These are phyloP conservation scores for Leishmania major DNA, from an alignment of 208 protist genomes.

Conservation along the genomic window DNA sequence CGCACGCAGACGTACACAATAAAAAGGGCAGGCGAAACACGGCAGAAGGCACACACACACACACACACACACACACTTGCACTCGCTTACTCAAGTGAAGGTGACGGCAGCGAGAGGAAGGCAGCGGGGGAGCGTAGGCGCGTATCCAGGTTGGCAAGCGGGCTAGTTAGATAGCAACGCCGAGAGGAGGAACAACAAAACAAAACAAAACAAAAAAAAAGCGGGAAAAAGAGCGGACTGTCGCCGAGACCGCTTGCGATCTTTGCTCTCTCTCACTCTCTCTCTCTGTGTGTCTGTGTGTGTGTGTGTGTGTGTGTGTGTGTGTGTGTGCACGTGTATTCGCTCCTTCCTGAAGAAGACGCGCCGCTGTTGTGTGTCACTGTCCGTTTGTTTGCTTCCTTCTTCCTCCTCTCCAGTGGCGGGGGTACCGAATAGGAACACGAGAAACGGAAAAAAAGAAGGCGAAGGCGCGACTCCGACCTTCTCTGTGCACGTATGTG, in stretches of 20 bases:
- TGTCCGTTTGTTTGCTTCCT: no score
- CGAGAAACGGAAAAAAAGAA: background rate
- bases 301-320: background rate
- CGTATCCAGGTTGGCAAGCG: background rate
- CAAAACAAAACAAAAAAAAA: no score
- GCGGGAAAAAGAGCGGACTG: background rate
- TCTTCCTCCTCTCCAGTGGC: background rate
- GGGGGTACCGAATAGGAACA: background rate
- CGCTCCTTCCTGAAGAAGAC: background rate
- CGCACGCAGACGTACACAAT: background rate
- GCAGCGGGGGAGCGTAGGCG: background rate
- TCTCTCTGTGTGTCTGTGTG: no score
- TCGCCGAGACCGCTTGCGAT: no score
- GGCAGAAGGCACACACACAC: background rate
- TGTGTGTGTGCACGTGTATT: background rate
- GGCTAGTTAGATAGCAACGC: background rate
- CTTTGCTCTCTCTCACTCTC: no score
- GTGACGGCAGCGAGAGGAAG: background rate
- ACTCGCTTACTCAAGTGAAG: background rate
- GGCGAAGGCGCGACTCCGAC: background rate
- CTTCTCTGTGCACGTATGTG: background rate
- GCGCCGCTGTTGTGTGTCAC: background rate
- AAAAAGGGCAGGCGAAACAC: background rate
- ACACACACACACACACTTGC: background rate
- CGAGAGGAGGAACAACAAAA: no score